These are phyloP conservation scores for Cytospora paraplurivora DNA, from an alignment of 2,329 filamentous ascomycete species.

Conservation along the genomic window DNA sequence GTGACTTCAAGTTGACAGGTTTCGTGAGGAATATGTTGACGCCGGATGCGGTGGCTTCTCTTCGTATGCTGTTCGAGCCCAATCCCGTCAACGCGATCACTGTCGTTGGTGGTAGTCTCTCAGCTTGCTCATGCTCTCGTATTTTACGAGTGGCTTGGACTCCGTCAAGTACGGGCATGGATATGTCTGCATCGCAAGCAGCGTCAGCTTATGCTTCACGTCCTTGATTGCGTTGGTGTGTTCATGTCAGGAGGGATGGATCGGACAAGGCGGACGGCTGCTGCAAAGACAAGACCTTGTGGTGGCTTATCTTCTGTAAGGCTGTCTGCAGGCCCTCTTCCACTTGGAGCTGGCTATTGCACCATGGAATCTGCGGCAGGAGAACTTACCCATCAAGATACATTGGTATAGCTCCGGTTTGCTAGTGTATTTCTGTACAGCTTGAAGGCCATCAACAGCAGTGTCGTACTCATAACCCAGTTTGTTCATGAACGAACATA, in stretches of 20 bases:
- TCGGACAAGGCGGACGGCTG: too few relatives aligned
- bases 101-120: slow-evolving; percentile 38
- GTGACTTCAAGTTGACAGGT: slow-evolving; percentile 44
- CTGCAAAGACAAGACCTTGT: neutral
- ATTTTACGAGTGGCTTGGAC: slow-evolving; percentile 37
- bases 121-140: slow-evolving; percentile 33
- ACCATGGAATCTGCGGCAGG: neutral
- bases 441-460: slow-evolving; percentile 51
- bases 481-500: slow-evolving; percentile 42
- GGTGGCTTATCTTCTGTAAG: neutral
- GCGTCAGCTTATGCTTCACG: neutral
- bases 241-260: too few relatives aligned
- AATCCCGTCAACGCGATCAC: slow-evolving; percentile 52
- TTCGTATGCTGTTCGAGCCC: slow-evolving; percentile 45
- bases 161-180: slow-evolving; percentile 39
- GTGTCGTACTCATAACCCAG: slow-evolving; percentile 43
- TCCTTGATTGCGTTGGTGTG: neutral
- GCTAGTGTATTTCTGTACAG: slow-evolving; percentile 46
- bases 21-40: slow-evolving; percentile 53
- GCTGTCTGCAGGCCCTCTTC: too few relatives aligned
- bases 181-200: slow-evolving; percentile 31
- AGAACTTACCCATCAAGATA: slow-evolving; percentile 49
- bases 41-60: slow-evolving; percentile 49
- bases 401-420: slow-evolving; percentile 42
- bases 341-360: neutral